Evolutionary conservation across 2,329 filamentous ascomycete species (phyloP), one percentile per base, ranked within the genome.

Genomic region (Talaromyces sp.): DNA sequence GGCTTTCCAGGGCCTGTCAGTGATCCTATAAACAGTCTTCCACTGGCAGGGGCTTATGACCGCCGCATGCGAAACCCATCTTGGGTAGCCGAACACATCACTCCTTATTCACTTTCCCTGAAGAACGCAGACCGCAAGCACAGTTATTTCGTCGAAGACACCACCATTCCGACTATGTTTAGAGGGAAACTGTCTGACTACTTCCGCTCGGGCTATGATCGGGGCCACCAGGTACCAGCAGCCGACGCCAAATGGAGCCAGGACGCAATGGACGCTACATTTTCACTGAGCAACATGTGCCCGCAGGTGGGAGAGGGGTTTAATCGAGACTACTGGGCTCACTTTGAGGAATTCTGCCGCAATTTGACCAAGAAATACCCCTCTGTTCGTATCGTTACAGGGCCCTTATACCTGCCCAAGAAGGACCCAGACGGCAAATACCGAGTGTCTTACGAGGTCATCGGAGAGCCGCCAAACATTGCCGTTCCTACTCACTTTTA

Each of bases 401-500:
- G 94, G 0, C 94, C 94, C 2, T 78, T 99, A 50, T 99, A 99
- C 77, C 84, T 99, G 24, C 94, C 94, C 10, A 89, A 89, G 74
- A 85, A 87, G 62, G 91, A 96, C 66, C 82, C 87, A 4, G 94
- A 97, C 79, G 89, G 90, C 68, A 97, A 97, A 80, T 99, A 92
- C 92, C 88, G 92, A 66, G 92, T 97, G 61, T 88, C 83, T 63
- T 97, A 99, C 79, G 94, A 99, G 79, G 89, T 99, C 62, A 96
- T 99, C 68, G 94, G 94, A 43, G 89, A 83, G 72, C 94, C 94
- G 65, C 93, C 94, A 8, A 95, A 92, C 69, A 89, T 99, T 59
- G 92, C 94, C 27, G 94, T 99, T 57, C 94, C 94, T 3, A 99
- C 94, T 24, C 94, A 99, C 76, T 99, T 99, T 79, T 99, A 96